Conservation (phyloP, 1,139 yeast genomes). For the Blastobotrys buckinghamii region DNA sequence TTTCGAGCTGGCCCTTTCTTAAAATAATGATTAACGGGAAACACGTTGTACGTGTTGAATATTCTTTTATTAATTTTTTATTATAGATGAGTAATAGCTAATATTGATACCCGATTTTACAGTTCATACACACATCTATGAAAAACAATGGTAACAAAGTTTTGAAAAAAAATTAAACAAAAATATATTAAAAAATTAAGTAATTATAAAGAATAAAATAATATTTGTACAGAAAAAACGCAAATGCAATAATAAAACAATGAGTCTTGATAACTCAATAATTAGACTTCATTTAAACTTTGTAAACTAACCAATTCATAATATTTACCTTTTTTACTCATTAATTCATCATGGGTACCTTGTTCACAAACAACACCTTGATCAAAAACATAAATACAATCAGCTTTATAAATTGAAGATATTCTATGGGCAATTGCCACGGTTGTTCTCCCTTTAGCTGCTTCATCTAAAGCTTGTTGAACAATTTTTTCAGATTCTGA, state of each 20-base stretch:
- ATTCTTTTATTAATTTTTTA: no score
- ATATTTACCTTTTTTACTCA: conserved; percentile 35
- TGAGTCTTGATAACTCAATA: not conserved
- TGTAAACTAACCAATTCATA: conserved; percentile 39
- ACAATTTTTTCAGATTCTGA: conserved; percentile 78
- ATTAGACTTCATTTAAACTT: conserved; percentile 25
- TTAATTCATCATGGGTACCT: conserved; percentile 42
- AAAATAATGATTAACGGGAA: no score
- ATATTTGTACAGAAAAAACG: not conserved
- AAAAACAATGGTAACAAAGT: no score
- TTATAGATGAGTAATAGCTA: no score
- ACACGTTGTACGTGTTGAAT: no score
- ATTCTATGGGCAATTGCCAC: conserved; percentile 87
- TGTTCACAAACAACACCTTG: conserved; percentile 71
- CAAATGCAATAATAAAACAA: not conserved
- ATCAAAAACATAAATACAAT: conserved; percentile 73
- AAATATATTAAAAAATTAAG: not conserved
- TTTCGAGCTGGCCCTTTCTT: no score
- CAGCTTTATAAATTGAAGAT: conserved; percentile 91
- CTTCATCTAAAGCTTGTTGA: conserved; percentile 51
- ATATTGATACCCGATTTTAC: no score
- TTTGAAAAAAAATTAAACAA: no score
- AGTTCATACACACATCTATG: no score
- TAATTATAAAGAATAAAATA: not conserved
- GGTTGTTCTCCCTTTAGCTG: conserved; percentile 70